These are phyloP conservation scores for Pseudogymnoascus sp. DNA, from an alignment of 2,329 filamentous ascomycete genomes.

Conservation along the genomic window DNA sequence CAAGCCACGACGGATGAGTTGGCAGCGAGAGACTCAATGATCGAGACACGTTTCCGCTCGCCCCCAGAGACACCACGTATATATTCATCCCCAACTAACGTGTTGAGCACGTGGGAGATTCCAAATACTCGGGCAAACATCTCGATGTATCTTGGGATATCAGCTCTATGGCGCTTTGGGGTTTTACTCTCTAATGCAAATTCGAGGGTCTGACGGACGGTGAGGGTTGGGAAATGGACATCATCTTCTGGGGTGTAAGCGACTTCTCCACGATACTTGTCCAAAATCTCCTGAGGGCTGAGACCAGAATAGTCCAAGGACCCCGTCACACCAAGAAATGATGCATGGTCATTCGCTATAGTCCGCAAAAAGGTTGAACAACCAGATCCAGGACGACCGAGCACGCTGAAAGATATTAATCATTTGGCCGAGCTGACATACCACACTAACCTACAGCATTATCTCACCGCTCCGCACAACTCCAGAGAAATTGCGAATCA, in stretches of 20 bases:
- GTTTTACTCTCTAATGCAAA: constrained; percentile 50
- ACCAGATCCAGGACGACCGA: constrained; percentile 59
- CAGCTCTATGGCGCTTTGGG: constrained; percentile 46
- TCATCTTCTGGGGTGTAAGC: constrained; percentile 47
- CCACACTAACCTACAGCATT: neutral
- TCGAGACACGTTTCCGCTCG: constrained; percentile 51
- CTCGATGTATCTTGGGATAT: constrained; percentile 27
- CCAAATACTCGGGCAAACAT: constrained; percentile 25
- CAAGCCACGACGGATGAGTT: constrained; percentile 46
- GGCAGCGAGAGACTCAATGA: constrained; percentile 39
- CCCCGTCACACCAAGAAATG: constrained; percentile 43
- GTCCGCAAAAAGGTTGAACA: constrained; percentile 65
- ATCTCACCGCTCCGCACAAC: constrained; percentile 8
- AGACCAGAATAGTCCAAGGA: neutral
- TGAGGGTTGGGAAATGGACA: constrained; percentile 41
- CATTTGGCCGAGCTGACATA: neutral
- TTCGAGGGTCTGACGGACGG: constrained; percentile 43
- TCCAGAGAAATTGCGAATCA: constrained; percentile 3
- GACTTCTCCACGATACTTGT: constrained; percentile 50
- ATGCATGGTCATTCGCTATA: constrained; percentile 53
- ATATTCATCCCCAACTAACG: constrained; percentile 48
- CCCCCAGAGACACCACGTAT: constrained; percentile 54
- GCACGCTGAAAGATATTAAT: constrained; percentile 32
- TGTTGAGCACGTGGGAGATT: constrained; percentile 45
- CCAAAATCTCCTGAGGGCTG: constrained; percentile 42